Evolutionary conservation across 2,329 filamentous ascomycete genomes (phyloP).

Genomic region (Ophiostoma sp.): DNA sequence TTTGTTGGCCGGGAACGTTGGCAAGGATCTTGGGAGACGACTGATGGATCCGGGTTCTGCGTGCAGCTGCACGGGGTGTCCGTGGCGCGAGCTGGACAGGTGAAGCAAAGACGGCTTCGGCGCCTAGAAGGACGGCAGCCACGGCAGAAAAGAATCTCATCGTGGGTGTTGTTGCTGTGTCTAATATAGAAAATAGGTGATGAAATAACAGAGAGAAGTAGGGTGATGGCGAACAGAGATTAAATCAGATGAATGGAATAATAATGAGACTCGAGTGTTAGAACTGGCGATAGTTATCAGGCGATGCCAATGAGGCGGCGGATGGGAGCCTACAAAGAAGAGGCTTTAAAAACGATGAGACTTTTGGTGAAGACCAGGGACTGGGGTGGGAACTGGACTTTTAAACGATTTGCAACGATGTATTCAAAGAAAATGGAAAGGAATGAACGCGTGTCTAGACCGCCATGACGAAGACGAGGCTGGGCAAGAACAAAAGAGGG

Average conservation of each 20-base stretch:
- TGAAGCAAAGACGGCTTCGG: conserved; percentile 46
- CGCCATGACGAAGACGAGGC: background rate
- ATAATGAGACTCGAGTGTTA: background rate
- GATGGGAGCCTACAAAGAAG: background rate
- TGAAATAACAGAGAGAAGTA: background rate
- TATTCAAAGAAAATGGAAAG: background rate
- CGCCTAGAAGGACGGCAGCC: conserved; percentile 35
- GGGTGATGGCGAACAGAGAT: background rate
- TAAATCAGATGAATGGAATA: background rate
- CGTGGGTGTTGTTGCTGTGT: too few relatives aligned
- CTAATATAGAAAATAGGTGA: background rate
- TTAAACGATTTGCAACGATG: background rate
- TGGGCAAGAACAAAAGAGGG: background rate
- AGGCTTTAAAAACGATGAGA: background rate
- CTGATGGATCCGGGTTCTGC: conserved; percentile 32
- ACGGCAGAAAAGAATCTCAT: conserved; percentile 54
- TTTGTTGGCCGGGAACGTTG: conserved; percentile 28
- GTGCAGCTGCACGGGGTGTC: conserved; percentile 37
- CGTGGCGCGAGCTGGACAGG: conserved; percentile 46
- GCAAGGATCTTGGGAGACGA: background rate
- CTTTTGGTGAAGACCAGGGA: background rate
- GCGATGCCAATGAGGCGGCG: background rate
- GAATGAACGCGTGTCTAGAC: conserved; percentile 12
- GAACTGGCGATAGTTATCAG: background rate
- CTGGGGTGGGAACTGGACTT: background rate